A percentile compares a stretch with the other conserved stretches of the same genome.
Conservation (phyloP, 139 green algal genomes). For the Marvania coccoides region DNA sequence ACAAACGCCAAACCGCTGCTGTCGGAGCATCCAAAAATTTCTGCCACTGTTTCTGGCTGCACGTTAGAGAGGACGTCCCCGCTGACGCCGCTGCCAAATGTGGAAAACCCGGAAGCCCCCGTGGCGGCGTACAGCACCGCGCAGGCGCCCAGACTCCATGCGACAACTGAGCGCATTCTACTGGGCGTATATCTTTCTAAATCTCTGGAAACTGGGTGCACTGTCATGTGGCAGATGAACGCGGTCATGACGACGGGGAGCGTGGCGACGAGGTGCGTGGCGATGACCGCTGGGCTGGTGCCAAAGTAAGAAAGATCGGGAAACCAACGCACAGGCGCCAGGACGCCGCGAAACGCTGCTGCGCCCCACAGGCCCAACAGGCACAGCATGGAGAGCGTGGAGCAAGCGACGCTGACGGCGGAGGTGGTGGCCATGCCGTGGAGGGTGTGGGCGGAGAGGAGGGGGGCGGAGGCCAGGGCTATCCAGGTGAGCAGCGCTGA, state of each 20-base stretch:
- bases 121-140: not conserved
- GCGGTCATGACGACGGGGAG: conserved; percentile 10
- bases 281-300: not conserved
- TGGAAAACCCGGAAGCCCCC: not conserved
- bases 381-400: not conserved
- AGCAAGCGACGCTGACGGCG: not conserved
- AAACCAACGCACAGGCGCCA: conserved; percentile 1
- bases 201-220: conserved; percentile 6
- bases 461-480: not conserved
- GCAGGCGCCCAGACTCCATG: not conserved
- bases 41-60: not conserved
- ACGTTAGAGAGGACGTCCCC: conserved; percentile 19
- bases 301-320: conserved; percentile 2
- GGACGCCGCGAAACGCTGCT: not conserved
- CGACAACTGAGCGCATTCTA: conserved; percentile 7
- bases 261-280: not conserved
- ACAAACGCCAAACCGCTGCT: conserved; percentile 7
- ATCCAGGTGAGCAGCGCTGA: conserved; percentile 16
- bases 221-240: conserved; percentile 17
- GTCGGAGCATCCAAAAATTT: conserved; percentile 1
- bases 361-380: not conserved
- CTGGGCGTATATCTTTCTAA: conserved; percentile 1
- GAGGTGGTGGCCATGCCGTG: not conserved
- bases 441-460: not conserved
- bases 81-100: not conserved